Conservation (phyloP, 495 filamentous ascomycete genomes). For the Penicillium cosmopolitanum region DNA sequence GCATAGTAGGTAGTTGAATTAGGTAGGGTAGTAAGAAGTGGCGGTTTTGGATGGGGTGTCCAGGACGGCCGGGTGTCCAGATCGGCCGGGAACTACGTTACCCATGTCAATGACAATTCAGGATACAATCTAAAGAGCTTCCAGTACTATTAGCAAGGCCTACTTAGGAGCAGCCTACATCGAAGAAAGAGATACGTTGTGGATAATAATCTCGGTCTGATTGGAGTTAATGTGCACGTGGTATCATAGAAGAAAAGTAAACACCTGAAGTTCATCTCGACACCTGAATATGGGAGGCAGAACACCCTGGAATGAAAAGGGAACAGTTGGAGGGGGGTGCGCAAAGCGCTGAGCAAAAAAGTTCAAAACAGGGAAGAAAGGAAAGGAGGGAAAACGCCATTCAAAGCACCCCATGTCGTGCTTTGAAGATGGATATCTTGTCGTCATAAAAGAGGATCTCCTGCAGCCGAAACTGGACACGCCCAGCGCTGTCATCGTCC, state of each 20-base stretch:
- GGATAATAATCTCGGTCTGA: not conserved
- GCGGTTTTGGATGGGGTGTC: too few species aligned
- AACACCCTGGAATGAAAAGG: too few species aligned
- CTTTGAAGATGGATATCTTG: constrained; percentile 82
- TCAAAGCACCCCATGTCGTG: constrained; percentile 72
- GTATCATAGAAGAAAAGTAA: constrained; percentile 3
- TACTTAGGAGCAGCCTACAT: not conserved
- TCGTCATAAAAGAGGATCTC: constrained; percentile 92
- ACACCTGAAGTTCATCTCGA: not conserved
- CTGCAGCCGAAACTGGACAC: constrained; percentile 65
- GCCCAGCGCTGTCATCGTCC: constrained; percentile 53
- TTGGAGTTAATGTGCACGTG: not conserved
- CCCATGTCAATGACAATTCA: not conserved
- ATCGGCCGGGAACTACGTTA: too few species aligned
- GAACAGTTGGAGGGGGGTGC: not conserved
- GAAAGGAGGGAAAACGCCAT: constrained; percentile 7
- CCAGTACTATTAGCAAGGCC: not conserved
- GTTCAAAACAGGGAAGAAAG: not conserved
- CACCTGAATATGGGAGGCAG: too few species aligned
- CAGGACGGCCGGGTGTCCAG: too few species aligned
- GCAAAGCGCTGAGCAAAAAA: constrained; percentile 1
- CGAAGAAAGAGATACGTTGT: not conserved
- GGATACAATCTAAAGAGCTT: not conserved
- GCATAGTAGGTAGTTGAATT: too few species aligned
- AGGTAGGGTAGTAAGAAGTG: too few species aligned